Conservation (phyloP, 2,329 filamentous ascomycete species). For the Paraphoma chrysanthemicola region DNA sequence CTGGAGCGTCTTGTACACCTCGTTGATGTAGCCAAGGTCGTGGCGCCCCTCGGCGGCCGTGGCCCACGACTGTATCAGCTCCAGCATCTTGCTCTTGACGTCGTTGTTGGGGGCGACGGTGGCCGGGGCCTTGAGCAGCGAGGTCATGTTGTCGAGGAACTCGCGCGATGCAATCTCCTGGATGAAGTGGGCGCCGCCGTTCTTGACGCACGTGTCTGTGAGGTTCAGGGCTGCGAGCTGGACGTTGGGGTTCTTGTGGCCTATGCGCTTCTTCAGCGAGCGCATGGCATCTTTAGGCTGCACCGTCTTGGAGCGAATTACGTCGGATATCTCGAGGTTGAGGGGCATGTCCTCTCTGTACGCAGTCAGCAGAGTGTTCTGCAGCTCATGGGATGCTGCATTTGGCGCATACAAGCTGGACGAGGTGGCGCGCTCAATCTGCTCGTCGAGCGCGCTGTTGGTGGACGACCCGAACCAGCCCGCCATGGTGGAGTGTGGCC, state of each 20-base stretch:
- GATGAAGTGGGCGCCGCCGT: constrained; percentile 94
- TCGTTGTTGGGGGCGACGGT: constrained; percentile 78
- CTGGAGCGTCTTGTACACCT: constrained; percentile 84
- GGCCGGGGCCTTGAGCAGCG: constrained; percentile 82
- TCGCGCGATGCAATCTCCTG: constrained; percentile 94
- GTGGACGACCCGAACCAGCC: constrained; percentile 89
- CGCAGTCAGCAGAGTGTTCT: constrained; percentile 13
- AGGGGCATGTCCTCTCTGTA: constrained; percentile 91
- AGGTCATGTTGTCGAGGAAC: constrained; percentile 97
- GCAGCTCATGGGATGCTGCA: neutral
- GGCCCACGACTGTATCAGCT: constrained; percentile 93
- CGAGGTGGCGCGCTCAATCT: constrained; percentile 92
- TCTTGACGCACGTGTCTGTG: constrained; percentile 98
- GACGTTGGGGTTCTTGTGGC: constrained; percentile 96
- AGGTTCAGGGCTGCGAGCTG: constrained; percentile 95
- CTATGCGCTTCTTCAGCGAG: constrained; percentile 90
- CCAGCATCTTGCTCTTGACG: constrained; percentile 88
- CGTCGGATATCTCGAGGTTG: constrained; percentile 97
- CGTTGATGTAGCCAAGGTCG: constrained; percentile 84
- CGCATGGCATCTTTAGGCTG: constrained; percentile 98
- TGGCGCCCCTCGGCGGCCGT: constrained; percentile 84
- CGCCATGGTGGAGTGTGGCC: constrained; percentile 68
- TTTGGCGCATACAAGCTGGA: constrained; percentile 76
- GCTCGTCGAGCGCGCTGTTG: constrained; percentile 92
- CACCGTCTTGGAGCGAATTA: constrained; percentile 96